Base-by-base conservation (phyloP, 768 basidiomycete species). In the Leccinum variicolor region DNA sequence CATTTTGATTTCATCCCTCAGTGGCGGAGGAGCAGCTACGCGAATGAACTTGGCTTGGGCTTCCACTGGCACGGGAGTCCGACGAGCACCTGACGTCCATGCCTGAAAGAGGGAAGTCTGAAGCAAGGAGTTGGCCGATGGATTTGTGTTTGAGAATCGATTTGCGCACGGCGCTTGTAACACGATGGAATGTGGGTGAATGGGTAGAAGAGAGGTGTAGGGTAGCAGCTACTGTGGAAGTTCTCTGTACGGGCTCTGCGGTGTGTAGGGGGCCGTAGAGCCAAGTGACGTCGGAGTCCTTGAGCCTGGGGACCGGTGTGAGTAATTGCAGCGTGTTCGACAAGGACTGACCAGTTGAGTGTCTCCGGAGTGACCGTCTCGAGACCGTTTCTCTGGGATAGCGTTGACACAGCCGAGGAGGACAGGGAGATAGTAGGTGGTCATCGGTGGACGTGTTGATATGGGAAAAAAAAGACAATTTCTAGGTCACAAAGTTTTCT, bases 251-350 rank as follows among this genome's bases (percentile, higher is more conserved):
- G 4, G 87, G 92, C 47, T 87, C 85, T n/a, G 92, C 93, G 1
- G 94, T 92, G 72, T 99, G 96, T 0, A 99, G 78, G 21, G 96
- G 96, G 0, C 96, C 96, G 67, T 99, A 98, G 1, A 99, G 84
- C 96, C 96, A 99, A 2, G 97, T 99, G 39, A 98, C 96, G 71
- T 99, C 96, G 6, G 92, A 94, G 74, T 99, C 97, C 74, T 99
- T 99, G 66, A 99, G 85, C 96, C 96, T 98, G 31, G 13, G 76
- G 6, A 26, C 28, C 13, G 13, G 34, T 3, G 65, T 70, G 41
- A 71, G 59, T 39, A 8, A 50, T 15, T 7, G 8, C 8, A 8
- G 8, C 3, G 36, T 3, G 17, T 39, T 39, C 17, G 7, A n/a
- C 9, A 0, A 39, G 36, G 66, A 74, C 89, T 67, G 68, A 98